Conservation (phyloP, 1,284 basidiomycete genomes). For the Exobasidium cylindrosporum region DNA sequence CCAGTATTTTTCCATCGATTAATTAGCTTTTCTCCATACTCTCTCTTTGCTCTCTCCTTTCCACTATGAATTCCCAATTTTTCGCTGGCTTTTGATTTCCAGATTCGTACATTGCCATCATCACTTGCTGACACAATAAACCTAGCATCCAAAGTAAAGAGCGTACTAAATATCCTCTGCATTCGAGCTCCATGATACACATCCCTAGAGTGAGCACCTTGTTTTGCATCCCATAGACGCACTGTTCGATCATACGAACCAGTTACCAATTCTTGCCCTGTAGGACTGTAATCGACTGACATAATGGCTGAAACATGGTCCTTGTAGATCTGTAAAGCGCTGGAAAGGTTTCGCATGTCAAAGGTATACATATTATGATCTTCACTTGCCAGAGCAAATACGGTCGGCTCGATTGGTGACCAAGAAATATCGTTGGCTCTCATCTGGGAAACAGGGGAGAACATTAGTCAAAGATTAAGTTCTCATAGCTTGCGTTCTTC, state of each 20-base stretch:
- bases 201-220: conserved; percentile 73
- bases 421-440: conserved; percentile 79
- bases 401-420: conserved; percentile 92
- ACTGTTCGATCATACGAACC: conserved; percentile 95
- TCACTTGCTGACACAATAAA: conserved; percentile 93
- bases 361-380: conserved; percentile 99
- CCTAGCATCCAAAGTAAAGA: conserved; percentile 82
- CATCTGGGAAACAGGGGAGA: conserved; percentile 54
- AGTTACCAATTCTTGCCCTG: conserved; percentile 91
- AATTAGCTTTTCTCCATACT: conserved; percentile 84
- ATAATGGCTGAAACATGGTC: conserved; percentile 88
- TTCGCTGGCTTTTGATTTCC: conserved; percentile 91
- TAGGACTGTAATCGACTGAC: conserved; percentile 64
- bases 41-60: conserved; percentile 85
- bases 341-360: conserved; percentile 80
- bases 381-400: conserved; percentile 86
- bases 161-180: conserved; percentile 69
- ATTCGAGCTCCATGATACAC: conserved; percentile 98
- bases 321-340: conserved; percentile 92
- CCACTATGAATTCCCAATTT: conserved; percentile 87
- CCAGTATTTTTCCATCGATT: conserved; percentile 82
- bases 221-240: conserved; percentile 85
- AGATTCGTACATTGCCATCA: conserved; percentile 92
- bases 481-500: not conserved
- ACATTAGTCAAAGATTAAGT: too few relatives aligned